phyloP scores from a whole-genome alignment of 2,329 filamentous ascomycete genomes.

The Huntiella bhutanensis region DNA sequence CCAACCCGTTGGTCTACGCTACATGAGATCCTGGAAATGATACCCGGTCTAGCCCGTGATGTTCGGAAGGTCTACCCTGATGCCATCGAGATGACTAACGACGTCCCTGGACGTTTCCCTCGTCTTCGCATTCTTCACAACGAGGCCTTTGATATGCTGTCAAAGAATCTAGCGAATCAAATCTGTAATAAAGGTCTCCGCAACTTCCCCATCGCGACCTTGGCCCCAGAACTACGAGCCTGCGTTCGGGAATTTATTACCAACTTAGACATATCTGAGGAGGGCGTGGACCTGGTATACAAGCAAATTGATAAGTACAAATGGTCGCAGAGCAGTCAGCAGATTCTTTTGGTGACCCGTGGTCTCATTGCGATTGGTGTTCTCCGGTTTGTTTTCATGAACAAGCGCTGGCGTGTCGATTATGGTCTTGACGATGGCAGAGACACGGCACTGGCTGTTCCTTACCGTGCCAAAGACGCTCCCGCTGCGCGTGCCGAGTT shows the following conservation, averaged over 20 bases:
- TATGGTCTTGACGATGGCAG: slow-evolving; percentile 35
- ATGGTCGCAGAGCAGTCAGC: slow-evolving; percentile 19
- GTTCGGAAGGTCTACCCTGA: slow-evolving; percentile 18
- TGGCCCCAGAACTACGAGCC: slow-evolving; percentile 16
- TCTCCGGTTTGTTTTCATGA: slow-evolving; percentile 29
- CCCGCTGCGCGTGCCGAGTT: slow-evolving; percentile 39
- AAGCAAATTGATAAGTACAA: slow-evolving; percentile 15
- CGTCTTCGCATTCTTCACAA: slow-evolving; percentile 27
- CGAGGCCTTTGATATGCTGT: slow-evolving; percentile 12
- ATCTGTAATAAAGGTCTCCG: slow-evolving; percentile 25
- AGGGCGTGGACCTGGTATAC: slow-evolving; percentile 20
- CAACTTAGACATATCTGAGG: slow-evolving; percentile 15
- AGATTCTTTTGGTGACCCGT: slow-evolving; percentile 28
- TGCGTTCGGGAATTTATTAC: slow-evolving; percentile 27
- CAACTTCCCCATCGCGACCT: slow-evolving; percentile 24
- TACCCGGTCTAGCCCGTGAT: slow-evolving; percentile 18
- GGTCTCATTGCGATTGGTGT: slow-evolving; percentile 38
- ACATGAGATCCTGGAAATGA: slow-evolving; percentile 30
- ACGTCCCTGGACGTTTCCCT: slow-evolving; percentile 23
- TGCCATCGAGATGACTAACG: slow-evolving; percentile 24
- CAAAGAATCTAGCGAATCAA: slow-evolving; percentile 17
- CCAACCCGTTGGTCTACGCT: slow-evolving; percentile 37
- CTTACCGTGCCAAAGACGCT: slow-evolving; percentile 39
- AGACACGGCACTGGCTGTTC: slow-evolving; percentile 32
- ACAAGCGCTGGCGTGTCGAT: slow-evolving; percentile 46